A percentile compares a stretch with the other conserved stretches of the same genome.
Evolutionary conservation across 345 rosid species (phyloP).

Genomic region (Aethionema arabicum): DNA sequence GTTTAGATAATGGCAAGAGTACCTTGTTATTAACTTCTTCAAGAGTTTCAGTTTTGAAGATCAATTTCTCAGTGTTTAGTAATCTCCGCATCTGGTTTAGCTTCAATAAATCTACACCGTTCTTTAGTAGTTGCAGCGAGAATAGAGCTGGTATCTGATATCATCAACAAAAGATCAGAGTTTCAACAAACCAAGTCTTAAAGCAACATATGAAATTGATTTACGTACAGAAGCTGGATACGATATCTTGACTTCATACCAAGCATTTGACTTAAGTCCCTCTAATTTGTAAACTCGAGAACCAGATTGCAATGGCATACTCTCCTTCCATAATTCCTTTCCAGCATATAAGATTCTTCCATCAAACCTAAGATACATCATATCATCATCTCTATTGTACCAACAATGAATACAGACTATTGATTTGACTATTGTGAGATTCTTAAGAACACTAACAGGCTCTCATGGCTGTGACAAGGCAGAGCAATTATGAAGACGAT

Average conservation of each 20-base stretch:
- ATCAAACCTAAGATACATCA: slow-evolving; percentile 39
- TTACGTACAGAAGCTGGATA: slow-evolving; percentile 96
- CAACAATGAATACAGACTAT: neutral
- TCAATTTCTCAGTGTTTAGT: slow-evolving; percentile 63
- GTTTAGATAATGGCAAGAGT: neutral
- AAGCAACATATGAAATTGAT: slow-evolving; percentile 14
- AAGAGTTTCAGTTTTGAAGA: slow-evolving; percentile 49
- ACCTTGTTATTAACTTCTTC: slow-evolving; percentile 46
- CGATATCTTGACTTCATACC: slow-evolving; percentile 99
- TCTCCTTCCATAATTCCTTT: slow-evolving; percentile 68
- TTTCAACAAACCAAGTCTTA: slow-evolving; percentile 15
- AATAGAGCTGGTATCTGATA: slow-evolving; percentile 72
- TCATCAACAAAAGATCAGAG: neutral
- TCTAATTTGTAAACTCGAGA: slow-evolving; percentile 56
- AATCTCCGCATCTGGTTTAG: slow-evolving; percentile 44
- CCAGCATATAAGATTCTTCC: slow-evolving; percentile 52
- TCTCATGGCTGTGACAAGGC: slow-evolving; percentile 36
- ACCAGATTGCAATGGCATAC: slow-evolving; percentile 54
- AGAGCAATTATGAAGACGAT: slow-evolving; percentile 26
- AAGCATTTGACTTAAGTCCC: slow-evolving; percentile 63
- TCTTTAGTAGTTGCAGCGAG: slow-evolving; percentile 53
- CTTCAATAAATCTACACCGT: slow-evolving; percentile 39
- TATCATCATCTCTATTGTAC: neutral
- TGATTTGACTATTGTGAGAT: neutral
- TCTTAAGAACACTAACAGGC: slow-evolving; percentile 38